Conservation (phyloP, 1,284 basidiomycete species). For the Ganoderma boninense region DNA sequence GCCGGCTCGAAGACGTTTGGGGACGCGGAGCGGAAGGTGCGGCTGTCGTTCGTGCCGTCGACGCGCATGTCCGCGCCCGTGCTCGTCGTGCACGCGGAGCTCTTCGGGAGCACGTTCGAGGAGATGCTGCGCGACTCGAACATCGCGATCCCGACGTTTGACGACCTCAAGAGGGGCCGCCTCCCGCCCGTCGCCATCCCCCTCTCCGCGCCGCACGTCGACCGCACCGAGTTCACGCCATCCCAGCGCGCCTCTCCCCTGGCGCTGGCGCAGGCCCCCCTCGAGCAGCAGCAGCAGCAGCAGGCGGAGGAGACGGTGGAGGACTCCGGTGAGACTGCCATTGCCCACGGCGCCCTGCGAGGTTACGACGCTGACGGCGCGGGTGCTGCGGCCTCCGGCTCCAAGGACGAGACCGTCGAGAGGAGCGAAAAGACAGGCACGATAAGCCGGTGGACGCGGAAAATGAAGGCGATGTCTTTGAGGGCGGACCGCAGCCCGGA, state of each 20-base stretch:
- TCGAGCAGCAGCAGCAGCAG: too few species aligned
- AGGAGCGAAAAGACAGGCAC: not conserved
- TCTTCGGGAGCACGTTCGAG: not conserved
- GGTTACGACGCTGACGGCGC: not conserved
- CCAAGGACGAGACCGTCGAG: not conserved
- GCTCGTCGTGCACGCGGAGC: not conserved
- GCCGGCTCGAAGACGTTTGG: not conserved
- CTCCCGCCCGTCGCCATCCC: not conserved
- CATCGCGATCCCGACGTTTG: not conserved
- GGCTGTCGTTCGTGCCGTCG: not conserved
- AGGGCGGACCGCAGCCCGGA: not conserved
- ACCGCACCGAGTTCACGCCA: not conserved
- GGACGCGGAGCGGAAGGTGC: not conserved
- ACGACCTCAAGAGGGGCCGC: not conserved
- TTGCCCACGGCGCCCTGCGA: not conserved
- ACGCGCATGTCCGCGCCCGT: not conserved
- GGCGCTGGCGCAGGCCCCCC: too few species aligned
- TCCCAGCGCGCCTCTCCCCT: not conserved
- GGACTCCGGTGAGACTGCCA: not conserved
- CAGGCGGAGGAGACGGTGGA: not conserved
- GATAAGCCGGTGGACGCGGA: not conserved
- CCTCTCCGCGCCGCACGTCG: not conserved
- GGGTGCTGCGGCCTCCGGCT: not conserved
- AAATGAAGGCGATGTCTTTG: not conserved
- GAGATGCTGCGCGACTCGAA: not conserved